Evolutionary conservation across 2,329 filamentous ascomycete genomes (phyloP).

Genomic region (Alternaria gansuensis): DNA sequence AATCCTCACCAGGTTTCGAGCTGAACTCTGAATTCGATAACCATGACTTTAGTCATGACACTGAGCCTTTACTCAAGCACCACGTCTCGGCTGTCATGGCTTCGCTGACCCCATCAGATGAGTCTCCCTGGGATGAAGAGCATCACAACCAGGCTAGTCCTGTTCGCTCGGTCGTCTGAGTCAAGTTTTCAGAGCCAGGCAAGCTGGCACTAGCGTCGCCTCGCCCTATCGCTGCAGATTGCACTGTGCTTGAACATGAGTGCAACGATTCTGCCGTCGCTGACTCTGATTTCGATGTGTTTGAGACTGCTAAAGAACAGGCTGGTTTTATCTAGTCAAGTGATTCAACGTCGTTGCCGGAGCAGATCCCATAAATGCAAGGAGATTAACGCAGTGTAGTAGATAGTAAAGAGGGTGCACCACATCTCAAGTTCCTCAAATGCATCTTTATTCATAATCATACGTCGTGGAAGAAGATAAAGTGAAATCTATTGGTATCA

Average conservation of each 20-base stretch:
- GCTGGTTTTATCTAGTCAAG: not conserved
- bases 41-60: not conserved
- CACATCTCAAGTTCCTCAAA: not conserved
- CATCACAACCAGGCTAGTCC: not conserved
- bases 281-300: not conserved
- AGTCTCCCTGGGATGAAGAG: not conserved
- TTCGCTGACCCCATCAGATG: not conserved
- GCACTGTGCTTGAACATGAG: not conserved
- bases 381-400: no score
- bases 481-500: constrained; percentile 9
- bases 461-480: not conserved
- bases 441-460: not conserved
- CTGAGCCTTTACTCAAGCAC: not conserved
- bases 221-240: not conserved
- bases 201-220: constrained; percentile 6
- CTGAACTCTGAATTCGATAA: not conserved
- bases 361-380: no score
- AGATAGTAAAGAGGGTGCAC: not conserved
- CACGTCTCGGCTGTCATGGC: not conserved
- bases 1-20: not conserved
- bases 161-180: constrained; percentile 1
- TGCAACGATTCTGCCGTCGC: not conserved
- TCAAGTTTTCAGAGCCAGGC: constrained; percentile 6
- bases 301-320: not conserved
- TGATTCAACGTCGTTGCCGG: no score